Base-by-base conservation (phyloP, 179 eudicot species). In the Camellia oleifera region DNA sequence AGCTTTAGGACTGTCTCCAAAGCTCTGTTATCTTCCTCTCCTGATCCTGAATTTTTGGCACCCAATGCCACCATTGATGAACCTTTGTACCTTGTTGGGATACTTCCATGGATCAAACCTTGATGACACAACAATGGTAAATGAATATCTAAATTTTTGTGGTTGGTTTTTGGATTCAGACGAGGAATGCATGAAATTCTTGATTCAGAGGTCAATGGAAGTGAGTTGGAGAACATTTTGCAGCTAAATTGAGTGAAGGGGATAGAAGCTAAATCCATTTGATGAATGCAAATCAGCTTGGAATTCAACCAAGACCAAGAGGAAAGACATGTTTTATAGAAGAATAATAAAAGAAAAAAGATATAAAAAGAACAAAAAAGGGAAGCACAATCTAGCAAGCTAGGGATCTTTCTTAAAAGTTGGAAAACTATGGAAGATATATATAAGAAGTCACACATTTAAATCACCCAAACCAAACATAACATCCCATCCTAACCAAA, bases 1-100 rank as follows among this genome's bases (percentile, higher is more conserved):
- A 91, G 93, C 87, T 81, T 85, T 23, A 88, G 88, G 18, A 91
- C 92, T 17, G 88, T 74, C 50, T 88, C 91, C 14, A 89, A 15
- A 50, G 91, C 94, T 73, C 79, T 79, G 40, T 75, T 50, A n/a
- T 89, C 90, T 26, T 76, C 87, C 44, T 78, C 83, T 46, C 77
- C 79, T 23, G 86, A 15, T 56, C 78, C 86, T 18, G 81, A 69
- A 58, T 78, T 75, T 46, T 82, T 56, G 3, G 61, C 77, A 52
- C 72, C 56, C 42, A 69, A 64, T n/a, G 70, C 26, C 42, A 69
- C 77, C 1, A 69, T 0, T 13, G 81, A 63, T 70, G n/a, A 40
- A 53, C 75, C 40, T 18, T 11, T n/a, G 18, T 61, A 75, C 20
- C 77, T 48, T 13, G 58, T 10, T 50, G 72, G 65, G 50, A 68